Base-by-base conservation (phyloP, 257 asterid genomes). In the Sherardia arvensis region DNA sequence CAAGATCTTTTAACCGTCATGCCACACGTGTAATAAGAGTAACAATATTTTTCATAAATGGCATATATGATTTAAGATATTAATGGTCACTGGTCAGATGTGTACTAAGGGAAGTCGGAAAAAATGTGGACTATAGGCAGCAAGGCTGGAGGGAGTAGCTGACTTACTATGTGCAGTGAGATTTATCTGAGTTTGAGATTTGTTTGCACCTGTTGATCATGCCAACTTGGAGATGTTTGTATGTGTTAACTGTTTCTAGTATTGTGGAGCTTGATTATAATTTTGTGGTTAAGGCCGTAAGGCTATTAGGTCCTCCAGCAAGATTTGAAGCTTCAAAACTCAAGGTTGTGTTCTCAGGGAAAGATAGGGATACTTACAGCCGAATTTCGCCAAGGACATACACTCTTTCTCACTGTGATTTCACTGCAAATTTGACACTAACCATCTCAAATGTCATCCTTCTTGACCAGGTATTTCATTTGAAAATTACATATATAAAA, bases 381-480 rank as follows among this genome's bases (percentile, higher is more conserved):
- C 74, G 79, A 66, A 73, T 88, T 55, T 82, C 83, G 68, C 95
- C 98, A 38, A 82, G 98, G 77, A 86, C 89, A 8, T 91, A 91
- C 78, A 91, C 84, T 7, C 90, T 91, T 40, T 91, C 98, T 69
- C 98, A 91, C 55, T 91, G 98, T 64, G 96, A 91, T 74, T 91
- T 88, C 74, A 86, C 95, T 4, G 95, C 91, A 8, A 73, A 80
- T 59, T 63, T 85, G 33, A 85, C 89, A 51, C 25, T 85, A 63
- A 77, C 90, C 22, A 81, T 85, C 73, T 91, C 98, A 15, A 86
- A 79, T 72, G 76, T 81, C 30, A 83, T 91, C 69, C 84, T 72
- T 33, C 83, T 75, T 0, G 84, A 91, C 78, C 94, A 88, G 87
- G 98, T 91, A 74, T 58, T 21, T 0, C 10, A 11, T 22, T 33